Evolutionary conservation across 495 filamentous ascomycete species (phyloP).

Genomic region (Aspergillus bertholletiae): DNA sequence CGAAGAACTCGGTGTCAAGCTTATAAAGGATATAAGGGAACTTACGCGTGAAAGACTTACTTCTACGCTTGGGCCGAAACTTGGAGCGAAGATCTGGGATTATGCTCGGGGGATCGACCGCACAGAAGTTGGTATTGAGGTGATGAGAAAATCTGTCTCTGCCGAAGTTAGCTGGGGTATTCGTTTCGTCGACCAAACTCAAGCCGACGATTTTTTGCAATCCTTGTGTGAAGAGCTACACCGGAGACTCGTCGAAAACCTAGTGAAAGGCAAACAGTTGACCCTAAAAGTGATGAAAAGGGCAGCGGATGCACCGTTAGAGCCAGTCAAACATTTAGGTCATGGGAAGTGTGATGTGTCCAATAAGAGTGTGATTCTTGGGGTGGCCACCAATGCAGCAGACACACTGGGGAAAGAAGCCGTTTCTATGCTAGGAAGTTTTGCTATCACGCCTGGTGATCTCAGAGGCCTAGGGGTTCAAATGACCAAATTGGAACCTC

Average conservation of each 20-base stretch:
- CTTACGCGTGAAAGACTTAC: slow-evolving; percentile 70
- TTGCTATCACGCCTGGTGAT: slow-evolving; percentile 83
- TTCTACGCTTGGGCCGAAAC: slow-evolving; percentile 79
- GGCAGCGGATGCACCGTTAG: slow-evolving; percentile 79
- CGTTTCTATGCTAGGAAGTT: slow-evolving; percentile 75
- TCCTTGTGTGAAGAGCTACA: slow-evolving; percentile 81
- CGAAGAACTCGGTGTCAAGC: slow-evolving; percentile 79
- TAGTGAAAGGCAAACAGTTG: slow-evolving; percentile 80
- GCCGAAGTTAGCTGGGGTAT: slow-evolving; percentile 99
- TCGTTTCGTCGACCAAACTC: slow-evolving; percentile 81
- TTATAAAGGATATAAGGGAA: slow-evolving; percentile 76
- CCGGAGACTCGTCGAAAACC: slow-evolving; percentile 72
- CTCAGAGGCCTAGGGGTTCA: slow-evolving; percentile 86
- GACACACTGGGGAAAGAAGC: slow-evolving; percentile 74
- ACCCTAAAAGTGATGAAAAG: slow-evolving; percentile 92
- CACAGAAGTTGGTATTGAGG: slow-evolving; percentile 80
- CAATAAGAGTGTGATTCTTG: slow-evolving; percentile 80
- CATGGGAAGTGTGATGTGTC: slow-evolving; percentile 93
- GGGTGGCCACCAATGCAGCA: slow-evolving; percentile 72
- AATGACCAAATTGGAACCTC: slow-evolving; percentile 83
- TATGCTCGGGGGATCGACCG: slow-evolving; percentile 87
- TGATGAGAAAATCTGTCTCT: slow-evolving; percentile 81
- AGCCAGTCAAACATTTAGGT: slow-evolving; percentile 91
- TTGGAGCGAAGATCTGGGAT: slow-evolving; percentile 86
- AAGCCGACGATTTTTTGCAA: slow-evolving; percentile 85